Evolutionary conservation across 192 early-diverging fungal genomes (phyloP).

Genomic region (Umbelopsis vinacea): DNA sequence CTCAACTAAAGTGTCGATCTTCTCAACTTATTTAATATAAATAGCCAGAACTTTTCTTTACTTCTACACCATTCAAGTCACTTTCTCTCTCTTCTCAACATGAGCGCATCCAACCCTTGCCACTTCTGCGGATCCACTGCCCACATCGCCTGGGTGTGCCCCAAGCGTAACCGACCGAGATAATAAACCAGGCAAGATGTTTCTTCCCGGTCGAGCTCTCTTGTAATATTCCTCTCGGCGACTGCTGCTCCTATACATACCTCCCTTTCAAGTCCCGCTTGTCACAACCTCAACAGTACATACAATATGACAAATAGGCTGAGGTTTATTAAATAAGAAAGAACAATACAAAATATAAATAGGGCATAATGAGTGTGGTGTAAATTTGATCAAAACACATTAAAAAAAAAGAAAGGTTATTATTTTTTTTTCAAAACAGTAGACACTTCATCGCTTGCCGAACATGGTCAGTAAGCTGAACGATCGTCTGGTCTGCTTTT

Average conservation of each 20-base stretch:
- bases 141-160: slow-evolving; percentile 21
- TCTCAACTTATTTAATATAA: neutral
- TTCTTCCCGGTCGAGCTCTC: neutral
- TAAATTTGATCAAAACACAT: neutral
- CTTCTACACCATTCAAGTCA: neutral
- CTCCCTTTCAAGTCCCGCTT: slow-evolving; percentile 7
- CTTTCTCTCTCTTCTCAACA: neutral
- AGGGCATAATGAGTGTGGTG: too few relatives aligned
- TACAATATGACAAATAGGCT: neutral
- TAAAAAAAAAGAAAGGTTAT: neutral
- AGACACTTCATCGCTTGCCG: neutral
- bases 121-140: slow-evolving; percentile 13
- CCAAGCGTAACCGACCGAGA: slow-evolving; percentile 14
- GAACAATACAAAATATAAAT: neutral
- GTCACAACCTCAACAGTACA: neutral
- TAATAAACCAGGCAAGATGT: neutral
- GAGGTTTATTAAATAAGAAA: neutral
- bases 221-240: neutral
- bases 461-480: neutral
- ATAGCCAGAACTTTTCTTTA: neutral
- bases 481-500: slow-evolving; percentile 1
- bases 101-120: slow-evolving; percentile 19
- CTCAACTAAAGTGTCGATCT: neutral
- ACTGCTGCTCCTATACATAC: neutral
- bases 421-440: too few relatives aligned